These are phyloP conservation scores for Fusarium agapanthi DNA, from an alignment of 2,329 filamentous ascomycete genomes.

Conservation along the genomic window DNA sequence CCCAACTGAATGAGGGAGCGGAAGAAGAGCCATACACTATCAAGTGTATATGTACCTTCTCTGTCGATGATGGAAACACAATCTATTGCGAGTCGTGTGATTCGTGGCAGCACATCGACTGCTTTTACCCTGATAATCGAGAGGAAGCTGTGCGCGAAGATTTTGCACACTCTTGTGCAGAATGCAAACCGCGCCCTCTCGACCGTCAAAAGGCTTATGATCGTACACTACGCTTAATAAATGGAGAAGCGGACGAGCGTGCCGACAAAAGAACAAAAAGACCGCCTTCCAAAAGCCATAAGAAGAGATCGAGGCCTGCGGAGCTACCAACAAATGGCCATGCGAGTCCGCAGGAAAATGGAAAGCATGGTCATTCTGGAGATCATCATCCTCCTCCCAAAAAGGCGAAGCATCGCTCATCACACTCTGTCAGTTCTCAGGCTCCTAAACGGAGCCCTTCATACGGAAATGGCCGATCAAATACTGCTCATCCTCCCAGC, in stretches of 20 bases:
- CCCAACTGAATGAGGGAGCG: conserved; percentile 59
- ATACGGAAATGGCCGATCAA: conserved; percentile 68
- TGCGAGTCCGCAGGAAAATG: conserved; percentile 64
- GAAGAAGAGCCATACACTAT: conserved; percentile 91
- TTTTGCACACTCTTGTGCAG: conserved; percentile 85
- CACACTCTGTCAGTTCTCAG: conserved; percentile 77
- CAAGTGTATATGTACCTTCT: conserved; percentile 95
- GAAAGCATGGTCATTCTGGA: conserved; percentile 57
- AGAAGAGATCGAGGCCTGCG: conserved; percentile 83
- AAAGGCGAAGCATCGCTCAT: conserved; percentile 84
- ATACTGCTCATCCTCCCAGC: conserved; percentile 72
- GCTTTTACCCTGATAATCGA: conserved; percentile 84
- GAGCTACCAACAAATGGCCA: conserved; percentile 75
- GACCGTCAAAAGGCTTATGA: conserved; percentile 80
- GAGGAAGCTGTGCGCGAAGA: conserved; percentile 75
- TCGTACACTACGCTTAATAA: conserved; percentile 69
- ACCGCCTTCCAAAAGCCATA: conserved; percentile 80
- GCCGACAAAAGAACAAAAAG: conserved; percentile 78
- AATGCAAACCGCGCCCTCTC: conserved; percentile 82
- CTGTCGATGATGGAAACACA: conserved; percentile 96
- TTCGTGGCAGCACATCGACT: conserved; percentile 98
- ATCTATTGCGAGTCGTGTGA: conserved; percentile 96
- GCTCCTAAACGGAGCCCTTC: conserved; percentile 71
- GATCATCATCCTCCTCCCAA: conserved; percentile 71
- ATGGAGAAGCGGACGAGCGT: conserved; percentile 56